Conservation (phyloP, 2,329 filamentous ascomycete genomes). For the Aulographum hederae region DNA sequence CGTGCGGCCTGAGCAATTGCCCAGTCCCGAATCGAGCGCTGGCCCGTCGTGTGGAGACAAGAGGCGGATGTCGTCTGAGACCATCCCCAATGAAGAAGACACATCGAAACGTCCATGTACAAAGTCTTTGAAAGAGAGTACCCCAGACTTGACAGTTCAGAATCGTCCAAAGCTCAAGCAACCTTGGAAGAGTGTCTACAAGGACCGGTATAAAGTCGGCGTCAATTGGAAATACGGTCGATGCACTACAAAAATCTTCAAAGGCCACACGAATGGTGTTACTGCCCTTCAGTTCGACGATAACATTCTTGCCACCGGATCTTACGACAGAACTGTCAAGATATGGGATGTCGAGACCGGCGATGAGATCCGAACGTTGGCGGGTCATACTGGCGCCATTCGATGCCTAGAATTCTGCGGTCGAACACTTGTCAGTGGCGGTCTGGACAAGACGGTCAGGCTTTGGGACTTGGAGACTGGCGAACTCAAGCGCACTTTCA, state of each 20-base stretch:
- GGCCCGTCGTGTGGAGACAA: constrained; percentile 7
- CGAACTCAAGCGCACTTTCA: constrained; percentile 63
- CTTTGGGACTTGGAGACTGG: constrained; percentile 97
- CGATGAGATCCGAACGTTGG: constrained; percentile 66
- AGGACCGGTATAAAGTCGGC: constrained; percentile 85
- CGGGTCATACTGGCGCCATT: constrained; percentile 67
- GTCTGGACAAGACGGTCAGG: constrained; percentile 70
- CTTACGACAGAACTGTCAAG: constrained; percentile 87
- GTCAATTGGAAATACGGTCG: constrained; percentile 96
- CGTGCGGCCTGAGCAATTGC: constrained; percentile 16
- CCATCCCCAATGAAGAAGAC: constrained; percentile 9
- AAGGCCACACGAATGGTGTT: constrained; percentile 74
- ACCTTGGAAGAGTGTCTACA: constrained; percentile 95
- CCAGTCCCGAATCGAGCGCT: constrained; percentile 7
- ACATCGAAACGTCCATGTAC: constrained; percentile 18
- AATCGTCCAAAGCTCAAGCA: constrained; percentile 26
- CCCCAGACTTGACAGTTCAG: constrained; percentile 20
- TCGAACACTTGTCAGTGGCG: constrained; percentile 74
- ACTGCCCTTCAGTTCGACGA: constrained; percentile 72
- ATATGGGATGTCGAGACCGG: constrained; percentile 91
- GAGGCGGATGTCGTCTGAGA: constrained; percentile 15
- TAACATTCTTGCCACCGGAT: constrained; percentile 79
- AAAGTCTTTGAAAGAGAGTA: constrained; percentile 11
- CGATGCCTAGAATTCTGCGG: constrained; percentile 75
- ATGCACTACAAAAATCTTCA: constrained; percentile 67